These are phyloP conservation scores for Parmelia sp. DNA, from an alignment of 495 filamentous ascomycete species.

Conservation along the genomic window DNA sequence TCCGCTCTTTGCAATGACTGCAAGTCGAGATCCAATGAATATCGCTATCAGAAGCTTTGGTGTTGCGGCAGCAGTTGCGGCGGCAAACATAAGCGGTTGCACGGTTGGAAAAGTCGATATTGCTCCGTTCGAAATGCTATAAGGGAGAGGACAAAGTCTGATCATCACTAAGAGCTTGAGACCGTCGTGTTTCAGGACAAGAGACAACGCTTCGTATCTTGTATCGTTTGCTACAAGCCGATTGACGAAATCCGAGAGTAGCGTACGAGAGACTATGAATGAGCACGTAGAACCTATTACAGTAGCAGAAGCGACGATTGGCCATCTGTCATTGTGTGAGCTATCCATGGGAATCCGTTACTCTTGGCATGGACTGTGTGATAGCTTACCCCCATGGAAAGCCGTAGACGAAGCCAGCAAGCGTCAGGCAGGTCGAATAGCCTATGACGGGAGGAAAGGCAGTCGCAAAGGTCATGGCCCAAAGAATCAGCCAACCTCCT, in stretches of 20 bases:
- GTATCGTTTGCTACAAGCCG: slow-evolving; percentile 74
- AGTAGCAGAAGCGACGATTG: slow-evolving; percentile 72
- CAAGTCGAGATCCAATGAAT: slow-evolving; percentile 78
- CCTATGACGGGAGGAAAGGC: slow-evolving; percentile 90
- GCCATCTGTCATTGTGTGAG: slow-evolving; percentile 51
- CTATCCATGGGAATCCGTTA: background rate
- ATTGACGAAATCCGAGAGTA: slow-evolving; percentile 72
- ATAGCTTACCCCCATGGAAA: slow-evolving; percentile 67
- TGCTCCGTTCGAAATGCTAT: slow-evolving; percentile 88
- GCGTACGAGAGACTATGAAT: slow-evolving; percentile 70
- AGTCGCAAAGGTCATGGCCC: slow-evolving; percentile 65
- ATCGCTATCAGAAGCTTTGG: slow-evolving; percentile 90
- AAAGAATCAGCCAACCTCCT: slow-evolving; percentile 73
- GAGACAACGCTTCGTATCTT: slow-evolving; percentile 62
- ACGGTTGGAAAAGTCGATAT: slow-evolving; percentile 90
- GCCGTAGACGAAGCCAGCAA: slow-evolving; percentile 89
- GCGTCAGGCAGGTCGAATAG: slow-evolving; percentile 78
- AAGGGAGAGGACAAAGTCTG: slow-evolving; percentile 87
- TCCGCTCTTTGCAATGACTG: slow-evolving; percentile 57
- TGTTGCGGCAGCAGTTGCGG: slow-evolving; percentile 68
- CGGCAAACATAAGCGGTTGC: slow-evolving; percentile 62
- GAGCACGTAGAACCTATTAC: slow-evolving; percentile 68
- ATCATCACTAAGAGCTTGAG: slow-evolving; percentile 89
- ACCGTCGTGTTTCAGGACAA: slow-evolving; percentile 73
- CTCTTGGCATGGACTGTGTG: background rate